These are phyloP conservation scores for Cephaloascus fragrans DNA, from an alignment of 805 yeast genomes.

Conservation along the genomic window DNA sequence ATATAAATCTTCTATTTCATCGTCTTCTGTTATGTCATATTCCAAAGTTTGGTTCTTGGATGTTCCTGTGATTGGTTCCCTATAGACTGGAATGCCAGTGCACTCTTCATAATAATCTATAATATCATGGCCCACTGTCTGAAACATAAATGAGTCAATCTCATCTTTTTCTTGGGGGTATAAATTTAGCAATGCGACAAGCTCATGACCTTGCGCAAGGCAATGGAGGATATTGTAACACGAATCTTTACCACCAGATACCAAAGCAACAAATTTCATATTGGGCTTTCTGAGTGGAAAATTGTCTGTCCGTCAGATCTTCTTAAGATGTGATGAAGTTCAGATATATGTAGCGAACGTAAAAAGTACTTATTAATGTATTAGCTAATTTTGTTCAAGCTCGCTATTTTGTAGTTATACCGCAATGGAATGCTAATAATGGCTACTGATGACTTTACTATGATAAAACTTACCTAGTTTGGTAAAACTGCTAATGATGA, in stretches of 20 bases:
- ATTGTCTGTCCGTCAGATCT: no score
- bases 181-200: slow-evolving; percentile 78
- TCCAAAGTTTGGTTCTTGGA: slow-evolving; percentile 61
- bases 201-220: slow-evolving; percentile 73
- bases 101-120: slow-evolving; percentile 58
- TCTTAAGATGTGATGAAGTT: no score
- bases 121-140: slow-evolving; percentile 89
- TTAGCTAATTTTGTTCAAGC: no score
- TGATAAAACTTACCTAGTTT: no score
- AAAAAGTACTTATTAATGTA: no score
- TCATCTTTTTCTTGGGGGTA: slow-evolving; percentile 55
- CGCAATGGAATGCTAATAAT: no score
- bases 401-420: no score
- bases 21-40: slow-evolving; percentile 55
- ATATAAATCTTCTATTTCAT: slow-evolving; percentile 83
- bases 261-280: slow-evolving; percentile 88
- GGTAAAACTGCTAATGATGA: no score
- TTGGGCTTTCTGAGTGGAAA: background rate
- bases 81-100: slow-evolving; percentile 69
- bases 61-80: slow-evolving; percentile 53
- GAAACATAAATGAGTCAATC: slow-evolving; percentile 93
- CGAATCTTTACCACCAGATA: slow-evolving; percentile 96
- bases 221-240: slow-evolving; percentile 86
- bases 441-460: no score
- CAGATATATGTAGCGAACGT: no score